Base-by-base conservation (phyloP, 2,329 filamentous ascomycete species). In the Fusarium siculi region DNA sequence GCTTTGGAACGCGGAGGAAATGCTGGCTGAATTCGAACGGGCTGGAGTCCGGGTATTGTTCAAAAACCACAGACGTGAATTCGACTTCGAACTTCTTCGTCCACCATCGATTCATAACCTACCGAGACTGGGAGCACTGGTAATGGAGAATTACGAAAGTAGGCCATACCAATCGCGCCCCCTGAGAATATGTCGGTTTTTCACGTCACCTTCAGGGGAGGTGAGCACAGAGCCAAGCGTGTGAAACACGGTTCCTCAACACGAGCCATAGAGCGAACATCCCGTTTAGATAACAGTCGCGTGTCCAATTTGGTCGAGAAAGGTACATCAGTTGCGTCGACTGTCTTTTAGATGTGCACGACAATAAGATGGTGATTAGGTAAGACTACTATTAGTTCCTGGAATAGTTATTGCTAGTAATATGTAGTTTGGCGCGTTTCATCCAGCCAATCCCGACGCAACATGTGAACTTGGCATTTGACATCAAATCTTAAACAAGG, bases 281-380 rank as follows among this genome's bases (percentile, higher is more conserved):
- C 15, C 1, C 3, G 0, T 49, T 10, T 32, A 32, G 0, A 18
- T 32, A 3, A 21, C 19, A 4, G 14, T 11, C 2, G 21, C 2
- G 2, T 32, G 9, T 30, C 3, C 16, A 12, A 49, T n/a, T 5
- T 8, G 4, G 5, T 28, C 14, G 28, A 9, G 1, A 4, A 49
- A 49, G 14, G 21, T 49, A 30, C 9, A 21, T 28, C 9, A 16
- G 28, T n/a, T 49, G 21, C 9, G 15, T 47, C 19, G 12, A 21
- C 1, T 21, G 9, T 18, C 21, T 5, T n/a, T 49, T 32, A 3
- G 21, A 32, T n/a, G 5, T n/a, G 5, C 21, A 14, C 21, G 3
- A 50, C 4, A 23, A 14, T 0, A 34, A 50, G 21, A 1, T 23
- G 5, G 10, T 21, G 4, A 23, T 14, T 14, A n/a, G 10, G 7